Percentiles rank a stretch among this genome's conserved stretches.
Evolutionary conservation across 208 protist species (phyloP).

Genomic region (Wallacemonas sp.): DNA sequence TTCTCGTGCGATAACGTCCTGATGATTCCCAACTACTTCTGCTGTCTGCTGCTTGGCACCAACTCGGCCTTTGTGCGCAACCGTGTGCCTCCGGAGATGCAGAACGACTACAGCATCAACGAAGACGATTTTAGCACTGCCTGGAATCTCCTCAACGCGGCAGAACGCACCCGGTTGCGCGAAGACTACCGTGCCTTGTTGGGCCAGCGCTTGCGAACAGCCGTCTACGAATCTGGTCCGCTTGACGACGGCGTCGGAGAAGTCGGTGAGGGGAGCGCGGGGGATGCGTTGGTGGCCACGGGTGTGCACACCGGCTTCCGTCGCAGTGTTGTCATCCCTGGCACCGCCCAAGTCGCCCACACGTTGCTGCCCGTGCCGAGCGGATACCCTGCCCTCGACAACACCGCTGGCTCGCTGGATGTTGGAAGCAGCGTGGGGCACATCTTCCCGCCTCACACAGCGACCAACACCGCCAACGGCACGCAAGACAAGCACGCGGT

Average conservation of each 20-base stretch:
- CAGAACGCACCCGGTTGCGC: constrained; percentile 6
- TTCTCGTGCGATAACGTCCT: constrained; percentile 27
- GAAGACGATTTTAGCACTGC: constrained; percentile 12
- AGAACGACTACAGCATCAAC: not conserved
- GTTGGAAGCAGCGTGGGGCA: no score
- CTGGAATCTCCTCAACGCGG: constrained; percentile 14
- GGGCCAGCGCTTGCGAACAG: constrained; percentile 14
- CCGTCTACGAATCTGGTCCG: constrained; percentile 11
- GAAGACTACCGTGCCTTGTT: constrained; percentile 13
- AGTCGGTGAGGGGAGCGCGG: not conserved
- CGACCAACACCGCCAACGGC: not conserved
- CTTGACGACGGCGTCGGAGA: not conserved
- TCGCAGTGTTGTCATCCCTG: not conserved
- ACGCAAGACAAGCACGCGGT: not conserved
- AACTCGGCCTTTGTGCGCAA: constrained; percentile 9
- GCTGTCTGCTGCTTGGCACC: constrained; percentile 28
- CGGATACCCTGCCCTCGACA: no score
- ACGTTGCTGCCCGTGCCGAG: no score
- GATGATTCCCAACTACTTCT: constrained; percentile 49
- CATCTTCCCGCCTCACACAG: no score
- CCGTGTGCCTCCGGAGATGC: not conserved
- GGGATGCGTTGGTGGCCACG: not conserved
- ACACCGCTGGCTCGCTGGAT: no score
- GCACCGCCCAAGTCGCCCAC: not conserved
- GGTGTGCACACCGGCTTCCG: not conserved